Conservation (phyloP, 495 filamentous ascomycete species). For the Durotheca rogersii region DNA sequence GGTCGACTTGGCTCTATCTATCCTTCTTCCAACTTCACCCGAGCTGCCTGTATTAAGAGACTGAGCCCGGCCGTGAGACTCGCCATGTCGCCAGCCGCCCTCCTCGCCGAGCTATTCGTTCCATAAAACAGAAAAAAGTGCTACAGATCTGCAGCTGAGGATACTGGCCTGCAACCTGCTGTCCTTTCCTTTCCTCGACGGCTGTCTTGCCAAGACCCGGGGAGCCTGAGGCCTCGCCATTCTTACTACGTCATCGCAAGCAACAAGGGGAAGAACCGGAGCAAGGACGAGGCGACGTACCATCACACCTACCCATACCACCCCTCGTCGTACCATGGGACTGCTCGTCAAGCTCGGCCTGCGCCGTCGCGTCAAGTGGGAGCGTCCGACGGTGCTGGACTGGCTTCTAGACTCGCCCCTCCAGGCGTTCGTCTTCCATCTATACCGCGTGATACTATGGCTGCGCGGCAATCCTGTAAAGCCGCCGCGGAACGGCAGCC, state of each 20-base stretch:
- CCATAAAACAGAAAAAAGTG: background rate
- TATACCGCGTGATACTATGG: conserved; percentile 63
- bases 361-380: conserved; percentile 45
- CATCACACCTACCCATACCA: no score
- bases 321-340: conserved; percentile 36
- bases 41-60: background rate
- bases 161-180: no score
- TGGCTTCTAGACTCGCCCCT: conserved; percentile 53
- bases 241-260: conserved; percentile 17
- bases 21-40: conserved; percentile 13
- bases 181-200: no score
- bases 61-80: conserved; percentile 2
- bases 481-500: conserved; percentile 48
- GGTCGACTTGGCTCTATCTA: background rate
- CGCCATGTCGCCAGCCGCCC: conserved; percentile 9
- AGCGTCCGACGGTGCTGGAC: conserved; percentile 53
- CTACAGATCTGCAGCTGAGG: no score
- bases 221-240: no score
- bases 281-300: background rate
- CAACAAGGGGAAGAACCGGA: background rate
- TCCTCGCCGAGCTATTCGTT: background rate
- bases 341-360: conserved; percentile 40
- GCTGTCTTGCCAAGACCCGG: no score
- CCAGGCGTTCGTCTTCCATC: conserved; percentile 44
- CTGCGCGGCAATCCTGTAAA: conserved; percentile 62